These are phyloP conservation scores for Penicillium sp. DNA, from an alignment of 2,329 filamentous ascomycete species.

Conservation along the genomic window DNA sequence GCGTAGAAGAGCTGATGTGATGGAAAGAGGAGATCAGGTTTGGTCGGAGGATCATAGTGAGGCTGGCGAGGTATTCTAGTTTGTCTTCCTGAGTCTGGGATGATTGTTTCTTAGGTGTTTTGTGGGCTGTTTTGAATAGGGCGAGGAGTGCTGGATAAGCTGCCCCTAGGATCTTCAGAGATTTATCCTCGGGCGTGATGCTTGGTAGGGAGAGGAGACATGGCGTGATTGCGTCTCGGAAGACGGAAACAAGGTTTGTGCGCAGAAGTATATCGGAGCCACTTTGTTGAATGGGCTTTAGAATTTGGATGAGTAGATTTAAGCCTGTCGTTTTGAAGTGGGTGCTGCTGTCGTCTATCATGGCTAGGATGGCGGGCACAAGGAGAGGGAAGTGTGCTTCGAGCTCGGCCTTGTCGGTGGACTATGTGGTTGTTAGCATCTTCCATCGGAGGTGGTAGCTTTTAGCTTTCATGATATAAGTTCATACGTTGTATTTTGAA, in stretches of 20 bases:
- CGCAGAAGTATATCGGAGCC: constrained; percentile 40
- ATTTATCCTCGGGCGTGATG: constrained; percentile 69
- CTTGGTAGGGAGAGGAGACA: constrained; percentile 71
- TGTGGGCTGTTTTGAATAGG: constrained; percentile 49
- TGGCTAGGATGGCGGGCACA: constrained; percentile 41
- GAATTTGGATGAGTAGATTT: constrained; percentile 32
- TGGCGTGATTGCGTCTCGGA: constrained; percentile 50
- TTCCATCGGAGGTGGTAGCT: not conserved
- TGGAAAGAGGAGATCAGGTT: constrained; percentile 39
- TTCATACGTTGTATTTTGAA: constrained; percentile 34
- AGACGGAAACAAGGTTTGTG: constrained; percentile 45
- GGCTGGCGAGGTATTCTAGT: constrained; percentile 20
- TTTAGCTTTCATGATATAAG: too few species aligned
- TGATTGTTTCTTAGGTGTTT: constrained; percentile 17
- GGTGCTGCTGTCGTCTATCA: constrained; percentile 42
- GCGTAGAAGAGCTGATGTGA: constrained; percentile 46
- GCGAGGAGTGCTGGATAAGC: constrained; percentile 64
- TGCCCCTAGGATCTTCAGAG: constrained; percentile 57
- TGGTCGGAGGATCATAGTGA: constrained; percentile 31
- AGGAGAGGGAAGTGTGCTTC: constrained; percentile 45
- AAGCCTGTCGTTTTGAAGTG: constrained; percentile 40
- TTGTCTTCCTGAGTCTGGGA: constrained; percentile 25
- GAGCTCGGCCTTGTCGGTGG: constrained; percentile 27
- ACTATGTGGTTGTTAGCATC: constrained; percentile 20
- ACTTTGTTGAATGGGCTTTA: constrained; percentile 33